These are phyloP conservation scores for Pseudisothecium myosuroides DNA, from an alignment of 225 moss, liverwort and hornwort genomes.

Conservation along the genomic window DNA sequence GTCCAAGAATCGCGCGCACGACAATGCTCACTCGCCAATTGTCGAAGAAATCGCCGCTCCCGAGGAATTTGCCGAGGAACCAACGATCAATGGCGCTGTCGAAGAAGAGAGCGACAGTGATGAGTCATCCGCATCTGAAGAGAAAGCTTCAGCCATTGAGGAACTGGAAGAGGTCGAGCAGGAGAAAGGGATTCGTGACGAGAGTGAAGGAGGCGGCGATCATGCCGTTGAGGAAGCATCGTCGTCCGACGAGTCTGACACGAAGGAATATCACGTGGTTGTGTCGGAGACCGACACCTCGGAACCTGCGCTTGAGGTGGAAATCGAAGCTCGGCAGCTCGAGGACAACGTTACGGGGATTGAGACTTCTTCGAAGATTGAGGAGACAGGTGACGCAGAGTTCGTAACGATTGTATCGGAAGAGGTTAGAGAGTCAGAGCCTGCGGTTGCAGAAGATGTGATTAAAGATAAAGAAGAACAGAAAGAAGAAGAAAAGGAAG, in stretches of 20 bases:
- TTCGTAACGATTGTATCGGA: not conserved
- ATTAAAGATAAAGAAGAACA: not conserved
- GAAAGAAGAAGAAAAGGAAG: not conserved
- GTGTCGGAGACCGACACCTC: not conserved
- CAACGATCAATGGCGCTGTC: not conserved
- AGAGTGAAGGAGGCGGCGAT: not conserved
- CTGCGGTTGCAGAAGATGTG: not conserved
- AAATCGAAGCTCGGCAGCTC: not conserved
- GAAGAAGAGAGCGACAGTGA: not conserved
- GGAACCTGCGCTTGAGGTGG: not conserved
- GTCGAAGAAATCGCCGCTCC: not conserved
- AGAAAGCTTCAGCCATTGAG: not conserved
- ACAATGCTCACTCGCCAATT: not conserved
- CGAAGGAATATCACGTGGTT: not conserved
- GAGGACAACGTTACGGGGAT: not conserved
- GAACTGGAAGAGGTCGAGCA: not conserved
- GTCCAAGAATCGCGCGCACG: not conserved
- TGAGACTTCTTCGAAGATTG: not conserved
- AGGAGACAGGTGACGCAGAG: not conserved
- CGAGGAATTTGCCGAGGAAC: not conserved
- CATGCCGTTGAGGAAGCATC: not conserved
- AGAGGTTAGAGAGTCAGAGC: not conserved
- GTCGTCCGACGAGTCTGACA: not conserved
- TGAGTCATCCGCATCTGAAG: not conserved
- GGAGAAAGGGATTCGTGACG: not conserved